Evolutionary conservation across 1,284 basidiomycete genomes (phyloP), one percentile per base, ranked within the genome.

Genomic region (Tilletia indica): DNA sequence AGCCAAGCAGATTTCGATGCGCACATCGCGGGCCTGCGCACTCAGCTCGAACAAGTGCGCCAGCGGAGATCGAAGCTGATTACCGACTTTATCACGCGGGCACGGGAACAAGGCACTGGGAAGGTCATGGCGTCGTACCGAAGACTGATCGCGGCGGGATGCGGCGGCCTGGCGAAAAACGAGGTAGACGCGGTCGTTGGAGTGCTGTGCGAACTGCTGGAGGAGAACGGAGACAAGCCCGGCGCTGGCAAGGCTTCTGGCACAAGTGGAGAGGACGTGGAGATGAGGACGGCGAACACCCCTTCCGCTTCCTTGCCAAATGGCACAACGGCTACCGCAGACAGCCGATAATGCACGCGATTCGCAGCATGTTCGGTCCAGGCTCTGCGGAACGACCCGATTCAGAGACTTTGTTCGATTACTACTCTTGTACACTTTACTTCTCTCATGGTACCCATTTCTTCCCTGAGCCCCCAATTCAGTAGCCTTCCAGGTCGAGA

Each of bases 121-220:
- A 75, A 71, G 66, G 80, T 77, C 16, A 82, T 83, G 79, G 76
- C 79, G 1, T 77, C 79, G 38, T 84, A 84, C 74, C 75, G 82
- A n/a, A 73, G 82, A 34, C 72, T 84, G 63, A 83, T 84, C 61
- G 79, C 79, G 0, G 81, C 80, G 4, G 81, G 82, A 0, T 82
- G 81, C 69, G 82, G 82, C 14, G 81, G 79, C 2, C 81, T 84
- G 48, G 77, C 78, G 0, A 74, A 76, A 31, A 77, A 80, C 31
- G 81, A 84, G 71, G 82, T 83, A 21, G 82, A 84, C 47, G 78
- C 76, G 9, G 82, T 84, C 3, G 82, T 83, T 34, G 73, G 76
- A 5, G 80, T 80, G 42, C 71, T 84, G n/a, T 77, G 81, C 73
- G 82, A 83, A 58, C 67, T 83, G 49, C 72, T 83, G 45, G 79